A percentile compares a stretch with the other conserved stretches of the same genome.
phyloP scores from a whole-genome alignment of 768 basidiomycete genomes.

The Leccinum incarnatum region DNA sequence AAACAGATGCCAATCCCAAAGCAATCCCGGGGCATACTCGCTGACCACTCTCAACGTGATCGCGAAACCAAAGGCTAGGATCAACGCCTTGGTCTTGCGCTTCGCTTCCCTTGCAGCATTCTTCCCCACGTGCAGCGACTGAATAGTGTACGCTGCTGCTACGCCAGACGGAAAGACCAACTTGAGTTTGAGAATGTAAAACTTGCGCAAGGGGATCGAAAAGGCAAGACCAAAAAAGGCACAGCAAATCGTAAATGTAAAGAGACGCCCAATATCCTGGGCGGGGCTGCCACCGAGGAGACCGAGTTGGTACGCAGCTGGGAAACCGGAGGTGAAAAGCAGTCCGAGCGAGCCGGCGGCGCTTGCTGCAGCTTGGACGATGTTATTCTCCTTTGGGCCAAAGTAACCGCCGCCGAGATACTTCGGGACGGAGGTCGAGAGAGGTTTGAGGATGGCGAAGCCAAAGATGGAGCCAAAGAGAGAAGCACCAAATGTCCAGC shows the following conservation, averaged over 20 bases:
- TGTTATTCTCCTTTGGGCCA: constrained; percentile 59
- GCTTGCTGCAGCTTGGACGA: constrained; percentile 21
- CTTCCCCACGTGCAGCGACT: constrained; percentile 52
- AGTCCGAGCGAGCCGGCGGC: constrained; percentile 59
- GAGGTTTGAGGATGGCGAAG: constrained; percentile 57
- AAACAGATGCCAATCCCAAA: constrained; percentile 3
- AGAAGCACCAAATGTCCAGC: constrained; percentile 63
- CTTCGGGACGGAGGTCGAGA: constrained; percentile 47
- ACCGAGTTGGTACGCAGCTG: constrained; percentile 56
- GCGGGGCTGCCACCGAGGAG: constrained; percentile 45
- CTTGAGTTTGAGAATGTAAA: constrained; percentile 62
- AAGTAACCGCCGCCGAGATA: constrained; percentile 52
- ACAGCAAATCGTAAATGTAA: constrained; percentile 51
- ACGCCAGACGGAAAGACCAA: constrained; percentile 63
- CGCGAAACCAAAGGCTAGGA: constrained; percentile 43
- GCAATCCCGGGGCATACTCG: neutral
- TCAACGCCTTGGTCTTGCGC: constrained; percentile 54
- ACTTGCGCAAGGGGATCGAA: constrained; percentile 58
- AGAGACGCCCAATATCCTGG: constrained; percentile 53
- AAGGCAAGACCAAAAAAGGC: constrained; percentile 67
- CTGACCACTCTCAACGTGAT: constrained; percentile 39
- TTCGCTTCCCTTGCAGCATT: constrained; percentile 49
- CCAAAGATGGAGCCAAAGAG: constrained; percentile 43
- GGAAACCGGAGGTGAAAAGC: constrained; percentile 57
- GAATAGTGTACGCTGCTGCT: constrained; percentile 65